Base-by-base conservation (phyloP, 2,329 filamentous ascomycete genomes). In the Ophiostoma fasciatum region DNA sequence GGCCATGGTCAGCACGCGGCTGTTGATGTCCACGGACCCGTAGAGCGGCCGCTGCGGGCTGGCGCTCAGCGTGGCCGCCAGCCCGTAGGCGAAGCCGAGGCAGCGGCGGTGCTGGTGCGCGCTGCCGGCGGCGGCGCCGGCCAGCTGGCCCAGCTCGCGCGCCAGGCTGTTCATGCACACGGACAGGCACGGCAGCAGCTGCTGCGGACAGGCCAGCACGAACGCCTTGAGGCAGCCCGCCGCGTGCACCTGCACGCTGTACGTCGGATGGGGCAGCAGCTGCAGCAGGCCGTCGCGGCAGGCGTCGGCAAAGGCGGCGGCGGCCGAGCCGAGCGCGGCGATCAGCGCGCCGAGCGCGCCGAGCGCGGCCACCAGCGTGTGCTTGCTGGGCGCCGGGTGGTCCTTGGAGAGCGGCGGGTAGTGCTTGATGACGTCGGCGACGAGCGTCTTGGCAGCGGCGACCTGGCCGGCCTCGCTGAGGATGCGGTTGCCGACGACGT, bases 91-190 rank as follows among this genome's bases (percentile, higher is more conserved):
- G 52, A 92, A 90, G 3, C 88, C 90, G 22, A 93, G 69, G 54
- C 88, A 96, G 48, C 82, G 72, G 39, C 84, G 71, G 32, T 46
- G 44, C 36, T 42, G 39, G 19, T 37, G 37, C 14, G 37, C 36
- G 14, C 83, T 78, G 1, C 82, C 85, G 49, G 84, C 82, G 35
- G 84, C 71, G 7, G 76, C 79, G 1, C 76, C 74, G 12, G 69
- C 72, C 7, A 96, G 68, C 29, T 90, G 68, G 20, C 77, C 77
- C 20, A 98, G 67, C 51, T 98, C 90, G 43, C 90, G 71, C 42
- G 76, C 82, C 41, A 98, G 69, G 52, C 84, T 94, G 55, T 94
- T 94, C 80, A 96, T 87, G 56, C 87, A 96, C 31, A 96, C 82
- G 0, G 88, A 93, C 14, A 96, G 74, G 44, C 85, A 90, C 3